Base-by-base conservation (phyloP, 1,139 yeast species). In the Sugiyamaella grinbergsii region DNA sequence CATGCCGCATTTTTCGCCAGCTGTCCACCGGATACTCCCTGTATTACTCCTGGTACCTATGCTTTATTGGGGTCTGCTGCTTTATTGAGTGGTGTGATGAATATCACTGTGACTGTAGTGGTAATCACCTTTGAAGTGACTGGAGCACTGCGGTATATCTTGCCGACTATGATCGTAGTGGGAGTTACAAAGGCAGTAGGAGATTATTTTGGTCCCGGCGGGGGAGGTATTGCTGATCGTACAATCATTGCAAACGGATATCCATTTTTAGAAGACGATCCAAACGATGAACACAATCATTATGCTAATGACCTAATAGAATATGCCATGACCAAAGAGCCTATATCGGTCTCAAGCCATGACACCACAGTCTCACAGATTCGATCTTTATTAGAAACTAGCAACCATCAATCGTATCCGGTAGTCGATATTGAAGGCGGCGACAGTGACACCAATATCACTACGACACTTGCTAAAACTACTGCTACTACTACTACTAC, bases 31-130 rank as follows among this genome's bases (percentile, higher is more conserved):
- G 76, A 67, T 32, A 72, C 79, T 5, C 61, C 63, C 1, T 88
- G 95, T 62, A 82, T 93, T 36, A 87, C 91, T 10, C 95, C 98
- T 0, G 98, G 98, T 0, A 86, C 96, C 0, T 94, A 93, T 68
- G 97, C 98, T 0, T 87, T 93, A 59, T 72, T 94, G 31, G 99
- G 98, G 1, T 97, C 98, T 0, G 98, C 95, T 0, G 96, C 98
- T 2, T 89, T 96, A 0, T 75, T 94, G 43, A 83, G 95, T 68
- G 99, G 98, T 2, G 93, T 94, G 28, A 91, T 97, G 40, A 93
- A 91, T 64, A 73, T 94, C 57, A 89, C 97, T 0, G 85, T 93
- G 5, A 85, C 98, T 0, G 98, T 93, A n/a, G 98, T 90, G 1
- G 88, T 94, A 7, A 86, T 94, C 44, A 90, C 94, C 96, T 89